Base-by-base conservation (phyloP, 2,329 filamentous ascomycete species). In the Albifimbria verrucaria region DNA sequence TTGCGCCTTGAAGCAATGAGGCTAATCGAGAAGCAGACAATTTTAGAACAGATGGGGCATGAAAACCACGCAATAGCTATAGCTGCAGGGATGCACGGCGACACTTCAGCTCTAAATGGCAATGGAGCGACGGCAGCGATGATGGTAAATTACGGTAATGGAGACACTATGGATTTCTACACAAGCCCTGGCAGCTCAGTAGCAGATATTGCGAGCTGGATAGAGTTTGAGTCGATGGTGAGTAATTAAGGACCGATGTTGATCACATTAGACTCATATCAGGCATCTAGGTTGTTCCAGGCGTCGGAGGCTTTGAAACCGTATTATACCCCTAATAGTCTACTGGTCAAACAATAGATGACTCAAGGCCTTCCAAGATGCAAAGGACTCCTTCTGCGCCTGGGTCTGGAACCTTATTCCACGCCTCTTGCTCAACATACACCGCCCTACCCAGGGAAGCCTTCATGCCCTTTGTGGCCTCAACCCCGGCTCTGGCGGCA, bases 391-490 rank as follows among this genome's bases (percentile, higher is more conserved):
- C 72, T 61, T 70, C 68, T 7, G 87, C 87, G 24, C 87, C 86
- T 3, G 88, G 88, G 72, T 91, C 88, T 18, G 88, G 87, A n/a
- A 90, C 79, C 61, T 87, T 75, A 70, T 78, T 82, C 76, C 77
- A 89, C 36, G 84, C 86, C 72, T 75, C 80, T 56, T 84, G 81
- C 36, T 85, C 87, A 49, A 91, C 84, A 67, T 92, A 91, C 7
- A 90, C 87, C 3, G 85, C 81, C 50, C 88, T 75, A n/a, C 88
- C 88, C 43, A 92, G 69, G 62, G 81, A 87, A 41, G 88, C 86
- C 65, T 85, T 84, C 87, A 91, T 90, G 22, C 80, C 82, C 70
- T 86, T 89, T 22, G 88, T 92, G 6, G 79, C 77, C 59, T 87
- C 83, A 21, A 86, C 81, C 1, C 86, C 88, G 52, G 81, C 72